Conservation (phyloP, 805 yeast species). For the Wickerhamiella nectarea region DNA sequence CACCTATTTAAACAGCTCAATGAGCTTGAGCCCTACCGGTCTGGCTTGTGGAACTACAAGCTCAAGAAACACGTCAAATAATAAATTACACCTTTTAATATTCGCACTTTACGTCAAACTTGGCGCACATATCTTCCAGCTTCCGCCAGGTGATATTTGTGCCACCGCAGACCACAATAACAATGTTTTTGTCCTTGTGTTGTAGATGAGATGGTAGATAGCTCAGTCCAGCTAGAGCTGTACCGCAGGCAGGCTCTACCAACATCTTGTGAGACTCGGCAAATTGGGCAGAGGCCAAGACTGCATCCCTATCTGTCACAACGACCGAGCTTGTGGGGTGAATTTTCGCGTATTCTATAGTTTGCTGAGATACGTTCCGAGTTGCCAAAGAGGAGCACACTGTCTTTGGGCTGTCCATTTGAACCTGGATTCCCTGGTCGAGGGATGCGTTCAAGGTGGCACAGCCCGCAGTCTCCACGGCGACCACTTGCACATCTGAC, state of each 20-base stretch:
- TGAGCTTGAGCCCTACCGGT: conserved; percentile 49
- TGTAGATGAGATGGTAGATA: neutral
- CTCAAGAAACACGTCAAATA: conserved; percentile 9
- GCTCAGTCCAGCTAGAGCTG: conserved; percentile 38
- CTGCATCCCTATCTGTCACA: conserved; percentile 43
- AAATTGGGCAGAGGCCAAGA: conserved; percentile 37
- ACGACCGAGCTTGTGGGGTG: conserved; percentile 33
- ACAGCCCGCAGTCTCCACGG: conserved; percentile 39
- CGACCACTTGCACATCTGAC: conserved; percentile 28
- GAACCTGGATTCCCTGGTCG: conserved; percentile 32
- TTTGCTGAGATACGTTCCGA: conserved; percentile 37
- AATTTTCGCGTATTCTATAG: conserved; percentile 33
- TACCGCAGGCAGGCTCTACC: conserved; percentile 66
- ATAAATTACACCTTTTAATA: neutral
- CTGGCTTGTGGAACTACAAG: conserved; percentile 46
- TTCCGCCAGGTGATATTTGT: conserved; percentile 7
- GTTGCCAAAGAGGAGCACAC: conserved; percentile 57
- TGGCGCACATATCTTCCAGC: conserved; percentile 2
- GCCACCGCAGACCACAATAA: conserved; percentile 9
- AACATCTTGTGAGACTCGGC: conserved; percentile 38
- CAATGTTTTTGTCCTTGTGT: neutral
- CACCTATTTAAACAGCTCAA: conserved; percentile 39
- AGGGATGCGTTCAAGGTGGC: conserved; percentile 34
- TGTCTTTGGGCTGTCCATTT: conserved; percentile 32
- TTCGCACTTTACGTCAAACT: conserved; percentile 2